Conservation (phyloP, 2,329 filamentous ascomycete genomes). For the Teratosphaeriaceae sp. region DNA sequence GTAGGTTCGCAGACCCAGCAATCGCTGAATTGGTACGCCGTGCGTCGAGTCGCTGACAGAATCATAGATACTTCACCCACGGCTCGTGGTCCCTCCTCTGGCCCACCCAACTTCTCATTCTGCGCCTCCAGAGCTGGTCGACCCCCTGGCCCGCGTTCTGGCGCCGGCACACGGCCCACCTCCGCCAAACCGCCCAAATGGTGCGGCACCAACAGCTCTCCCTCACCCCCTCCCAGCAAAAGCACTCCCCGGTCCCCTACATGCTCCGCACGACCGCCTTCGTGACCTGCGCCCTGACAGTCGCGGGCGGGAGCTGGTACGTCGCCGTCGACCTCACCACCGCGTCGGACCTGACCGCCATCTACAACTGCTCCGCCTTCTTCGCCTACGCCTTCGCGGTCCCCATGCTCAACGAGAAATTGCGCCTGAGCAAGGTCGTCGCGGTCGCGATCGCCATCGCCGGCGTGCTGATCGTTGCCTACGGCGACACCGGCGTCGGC, state of each 20-base stretch:
- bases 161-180: conserved; percentile 60
- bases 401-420: conserved; percentile 75
- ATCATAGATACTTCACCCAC: conserved; percentile 82
- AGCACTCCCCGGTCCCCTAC: conserved; percentile 58
- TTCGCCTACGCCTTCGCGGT: conserved; percentile 98
- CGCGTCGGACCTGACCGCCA: conserved; percentile 88
- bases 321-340: conserved; percentile 90
- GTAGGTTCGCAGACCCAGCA: conserved; percentile 48
- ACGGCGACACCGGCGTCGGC: conserved; percentile 60
- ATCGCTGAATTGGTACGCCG: no score
- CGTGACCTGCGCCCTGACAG: conserved; percentile 77
- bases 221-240: conserved; percentile 43
- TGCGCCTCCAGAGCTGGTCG: conserved; percentile 71
- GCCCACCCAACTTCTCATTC: conserved; percentile 72
- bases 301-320: conserved; percentile 93
- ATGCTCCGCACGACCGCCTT: conserved; percentile 72
- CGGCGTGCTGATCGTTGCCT: conserved; percentile 91
- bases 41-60: no score
- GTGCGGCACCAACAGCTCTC: conserved; percentile 72
- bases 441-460: conserved; percentile 81
- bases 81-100: conserved; percentile 88
- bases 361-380: conserved; percentile 98
- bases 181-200: conserved; percentile 71
- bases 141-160: conserved; percentile 81
- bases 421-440: conserved; percentile 76